Base-by-base conservation (phyloP, 176 grass and related monocot species). In the Hyparrhenia diplandra region DNA sequence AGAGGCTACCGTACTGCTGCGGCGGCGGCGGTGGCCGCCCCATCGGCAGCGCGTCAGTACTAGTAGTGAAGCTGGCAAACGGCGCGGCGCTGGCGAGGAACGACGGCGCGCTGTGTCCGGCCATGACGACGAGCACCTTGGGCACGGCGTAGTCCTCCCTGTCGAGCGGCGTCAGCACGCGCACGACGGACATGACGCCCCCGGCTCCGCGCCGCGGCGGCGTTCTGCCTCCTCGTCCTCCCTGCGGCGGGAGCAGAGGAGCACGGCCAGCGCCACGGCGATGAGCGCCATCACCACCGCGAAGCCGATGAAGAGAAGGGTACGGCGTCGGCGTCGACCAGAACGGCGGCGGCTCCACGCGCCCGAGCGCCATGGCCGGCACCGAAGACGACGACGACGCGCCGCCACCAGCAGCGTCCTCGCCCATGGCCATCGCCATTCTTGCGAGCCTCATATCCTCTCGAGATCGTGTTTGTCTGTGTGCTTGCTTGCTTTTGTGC, bases 111-210 rank as follows among this genome's bases (percentile, higher is more conserved):
- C 43, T 52, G 80, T 92, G 87, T 0, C 87, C 90, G 11, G 87
- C 87, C 90, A 92, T 92, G 4, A 92, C 83, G 8, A 92, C 90
- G 65, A 92, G 80, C 31, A 92, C 84, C 90, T 49, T 92, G 37
- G 87, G 83, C 80, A 24, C 0, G 63, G 71, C 41, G 0, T n/a
- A n/a, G n/a, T 68, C 77, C 64, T 92, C 90, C 66, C 76, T 81
- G 80, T 78, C 87, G 25, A 89, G 65, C 10, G 90, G 84, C 21
- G 69, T 12, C 55, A 92, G 46, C 46, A 84, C 51, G n/a, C n/a
- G 74, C 70, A 82, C 70, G 18, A 76, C 75, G 3, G 54, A 58
- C 84, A 80, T 36, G 66, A 77, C 37, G 5, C 73, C 57, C 24
- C 16, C 27, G 6, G 1, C 49, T 25, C 65, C 0, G 18, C 47